phyloP scores from a whole-genome alignment of 495 filamentous ascomycete genomes.

The Copromyces sp. region DNA sequence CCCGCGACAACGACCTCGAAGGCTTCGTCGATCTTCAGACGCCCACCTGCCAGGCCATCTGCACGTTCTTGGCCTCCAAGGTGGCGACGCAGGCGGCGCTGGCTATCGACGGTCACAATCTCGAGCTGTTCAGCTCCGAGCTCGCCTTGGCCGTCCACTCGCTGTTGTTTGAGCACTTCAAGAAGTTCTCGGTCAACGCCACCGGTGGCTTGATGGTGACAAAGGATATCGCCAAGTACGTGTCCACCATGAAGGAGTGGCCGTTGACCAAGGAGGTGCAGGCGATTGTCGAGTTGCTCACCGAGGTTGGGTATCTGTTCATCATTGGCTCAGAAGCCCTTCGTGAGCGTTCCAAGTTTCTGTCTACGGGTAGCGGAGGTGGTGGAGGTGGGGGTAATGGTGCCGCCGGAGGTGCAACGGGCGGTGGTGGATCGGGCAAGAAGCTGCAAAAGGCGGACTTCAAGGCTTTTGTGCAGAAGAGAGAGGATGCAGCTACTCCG shows the following conservation, averaged over 20 bases:
- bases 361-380: conserved; percentile 33
- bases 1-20: conserved; percentile 70
- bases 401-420: conserved; percentile 15
- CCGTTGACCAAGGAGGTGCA: conserved; percentile 61
- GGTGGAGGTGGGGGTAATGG: conserved; percentile 1
- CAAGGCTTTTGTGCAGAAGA: conserved; percentile 66
- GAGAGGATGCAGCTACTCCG: conserved; percentile 71
- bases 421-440: conserved; percentile 26
- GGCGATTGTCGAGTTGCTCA: conserved; percentile 66
- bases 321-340: conserved; percentile 88
- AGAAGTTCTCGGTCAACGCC: conserved; percentile 82
- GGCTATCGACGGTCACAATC: conserved; percentile 68
- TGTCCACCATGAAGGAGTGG: conserved; percentile 66
- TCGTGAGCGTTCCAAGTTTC: conserved; percentile 53
- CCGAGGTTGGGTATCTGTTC: conserved; percentile 93
- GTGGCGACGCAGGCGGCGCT: conserved; percentile 49
- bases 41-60: conserved; percentile 68
- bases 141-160: conserved; percentile 67
- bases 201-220: conserved; percentile 90
- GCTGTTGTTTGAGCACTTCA: conserved; percentile 84
- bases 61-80: conserved; percentile 56
- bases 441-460: conserved; percentile 61
- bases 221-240: conserved; percentile 90
- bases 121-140: conserved; percentile 70
- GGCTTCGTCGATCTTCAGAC: conserved; percentile 76